These are phyloP conservation scores for Vitis labrusca DNA, from an alignment of 164 flowering plant species.

Conservation along the genomic window DNA sequence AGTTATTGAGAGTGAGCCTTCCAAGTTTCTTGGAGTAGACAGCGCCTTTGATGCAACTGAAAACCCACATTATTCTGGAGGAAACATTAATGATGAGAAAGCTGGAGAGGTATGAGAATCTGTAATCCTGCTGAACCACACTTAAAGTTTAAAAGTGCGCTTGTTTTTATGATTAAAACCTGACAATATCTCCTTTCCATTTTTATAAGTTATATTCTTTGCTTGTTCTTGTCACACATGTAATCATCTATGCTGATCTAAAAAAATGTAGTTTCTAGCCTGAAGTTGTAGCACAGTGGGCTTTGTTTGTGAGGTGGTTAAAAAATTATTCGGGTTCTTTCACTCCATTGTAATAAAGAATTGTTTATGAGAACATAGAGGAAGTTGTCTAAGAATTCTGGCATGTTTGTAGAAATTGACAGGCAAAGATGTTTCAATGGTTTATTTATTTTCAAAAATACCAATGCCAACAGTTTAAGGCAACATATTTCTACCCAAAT, in stretches of 20 bases:
- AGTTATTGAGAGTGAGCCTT: conserved; percentile 24
- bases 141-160: too few relatives aligned
- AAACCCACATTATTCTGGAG: conserved; percentile 19
- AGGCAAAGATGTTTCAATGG: neutral
- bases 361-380: too few relatives aligned
- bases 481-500: neutral
- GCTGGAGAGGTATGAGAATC: conserved; percentile 35
- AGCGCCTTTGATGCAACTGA: conserved; percentile 18
- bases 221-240: too few relatives aligned
- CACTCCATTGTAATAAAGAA: too few relatives aligned
- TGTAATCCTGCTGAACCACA: neutral
- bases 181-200: neutral
- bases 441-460: neutral
- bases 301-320: too few relatives aligned
- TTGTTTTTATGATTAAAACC: neutral
- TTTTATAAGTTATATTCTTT: neutral
- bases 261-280: too few relatives aligned
- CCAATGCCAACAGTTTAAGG: neutral
- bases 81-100: conserved; percentile 17
- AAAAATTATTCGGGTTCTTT: too few relatives aligned
- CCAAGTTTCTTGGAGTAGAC: conserved; percentile 22
- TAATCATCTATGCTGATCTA: too few relatives aligned
- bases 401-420: neutral
- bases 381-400: too few relatives aligned
- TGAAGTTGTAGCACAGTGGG: too few relatives aligned